Evolutionary conservation across 106 monocot species (phyloP).

Genomic region (Acanthochlamys bracteata): DNA sequence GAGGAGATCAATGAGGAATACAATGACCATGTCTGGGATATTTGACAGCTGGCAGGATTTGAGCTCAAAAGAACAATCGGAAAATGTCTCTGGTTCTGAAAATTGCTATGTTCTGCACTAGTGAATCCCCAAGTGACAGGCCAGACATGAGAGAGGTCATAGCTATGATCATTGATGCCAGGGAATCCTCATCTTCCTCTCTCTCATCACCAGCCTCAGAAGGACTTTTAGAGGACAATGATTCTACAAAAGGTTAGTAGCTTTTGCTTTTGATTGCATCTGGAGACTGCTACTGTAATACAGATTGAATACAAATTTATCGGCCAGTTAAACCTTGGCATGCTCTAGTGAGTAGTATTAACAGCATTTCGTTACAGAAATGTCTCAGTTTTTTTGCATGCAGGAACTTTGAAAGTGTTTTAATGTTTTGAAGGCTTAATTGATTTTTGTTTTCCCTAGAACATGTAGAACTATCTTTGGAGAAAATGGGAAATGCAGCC

Average conservation of each 20-base stretch:
- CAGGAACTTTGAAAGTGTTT: no score
- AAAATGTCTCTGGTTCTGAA: conserved; percentile 68
- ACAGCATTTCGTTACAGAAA: no score
- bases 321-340: no score
- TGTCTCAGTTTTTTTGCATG: no score
- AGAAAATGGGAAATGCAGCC: no score
- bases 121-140: conserved; percentile 53
- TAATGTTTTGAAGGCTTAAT: no score
- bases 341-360: no score
- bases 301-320: no score
- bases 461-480: no score
- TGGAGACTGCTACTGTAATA: no score
- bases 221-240: conserved; percentile 23
- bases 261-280: no score
- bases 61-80: conserved; percentile 29
- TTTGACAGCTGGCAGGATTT: conserved; percentile 57
- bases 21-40: conserved; percentile 8
- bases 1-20: conserved; percentile 39
- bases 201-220: conserved; percentile 28
- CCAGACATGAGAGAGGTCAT: conserved; percentile 82
- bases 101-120: conserved; percentile 76
- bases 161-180: conserved; percentile 63
- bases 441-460: no score
- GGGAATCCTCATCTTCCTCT: conserved; percentile 27
- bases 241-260: conserved; percentile 18